These are phyloP conservation scores for Dictyostelium brefeldianum DNA, from an alignment of 78 protist species.

Conservation along the genomic window DNA sequence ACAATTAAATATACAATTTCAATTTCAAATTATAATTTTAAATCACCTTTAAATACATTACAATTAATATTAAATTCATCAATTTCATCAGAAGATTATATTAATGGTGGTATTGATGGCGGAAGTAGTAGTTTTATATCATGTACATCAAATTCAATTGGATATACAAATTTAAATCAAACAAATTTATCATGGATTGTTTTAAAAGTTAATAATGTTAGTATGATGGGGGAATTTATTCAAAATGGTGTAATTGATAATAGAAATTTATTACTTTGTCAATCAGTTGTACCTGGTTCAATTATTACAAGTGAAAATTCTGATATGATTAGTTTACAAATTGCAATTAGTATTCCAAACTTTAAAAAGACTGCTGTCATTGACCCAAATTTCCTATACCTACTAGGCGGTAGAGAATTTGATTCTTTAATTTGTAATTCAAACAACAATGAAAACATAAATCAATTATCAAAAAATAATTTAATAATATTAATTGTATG, in stretches of 20 bases:
- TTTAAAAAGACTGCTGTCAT: background rate
- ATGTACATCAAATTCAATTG: background rate
- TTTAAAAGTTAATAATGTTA: background rate
- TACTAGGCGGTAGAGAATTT: background rate
- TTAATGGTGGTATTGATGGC: too few relatives aligned
- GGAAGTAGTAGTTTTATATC: background rate
- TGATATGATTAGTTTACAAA: background rate
- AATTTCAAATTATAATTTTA: background rate
- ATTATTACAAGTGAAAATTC: background rate
- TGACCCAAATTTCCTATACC: background rate
- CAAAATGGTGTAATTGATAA: background rate
- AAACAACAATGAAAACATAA: background rate
- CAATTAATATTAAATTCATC: background rate
- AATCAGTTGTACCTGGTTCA: background rate
- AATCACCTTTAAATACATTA: background rate
- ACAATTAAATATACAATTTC: background rate
- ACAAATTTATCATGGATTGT: background rate
- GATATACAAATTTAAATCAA: constrained; percentile 1
- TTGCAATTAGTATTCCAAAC: background rate
- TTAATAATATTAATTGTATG: background rate
- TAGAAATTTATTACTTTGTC: background rate
- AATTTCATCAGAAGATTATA: background rate
- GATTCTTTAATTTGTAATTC: background rate
- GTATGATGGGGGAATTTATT: background rate
- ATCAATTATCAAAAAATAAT: background rate